These are phyloP conservation scores for Neofusicoccum cordaticola DNA, from an alignment of 2,329 filamentous ascomycete genomes.

Conservation along the genomic window DNA sequence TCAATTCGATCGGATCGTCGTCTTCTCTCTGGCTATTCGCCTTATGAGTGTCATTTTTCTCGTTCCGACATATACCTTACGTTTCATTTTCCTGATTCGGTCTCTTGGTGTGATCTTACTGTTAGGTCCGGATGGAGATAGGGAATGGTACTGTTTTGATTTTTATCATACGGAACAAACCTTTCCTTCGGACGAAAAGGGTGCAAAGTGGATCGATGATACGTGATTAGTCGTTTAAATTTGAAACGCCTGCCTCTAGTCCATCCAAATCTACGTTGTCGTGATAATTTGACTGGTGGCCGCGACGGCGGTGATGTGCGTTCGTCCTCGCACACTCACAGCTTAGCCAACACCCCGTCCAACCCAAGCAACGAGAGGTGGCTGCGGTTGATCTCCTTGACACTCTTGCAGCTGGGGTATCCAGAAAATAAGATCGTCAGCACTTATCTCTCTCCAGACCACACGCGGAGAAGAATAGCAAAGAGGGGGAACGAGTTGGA, in stretches of 20 bases:
- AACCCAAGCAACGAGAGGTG: not conserved
- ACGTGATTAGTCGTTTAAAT: no score
- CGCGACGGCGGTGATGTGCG: no score
- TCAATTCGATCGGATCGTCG: not conserved
- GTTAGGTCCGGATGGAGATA: not conserved
- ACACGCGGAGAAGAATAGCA: no score
- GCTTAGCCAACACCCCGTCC: not conserved
- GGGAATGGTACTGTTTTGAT: not conserved
- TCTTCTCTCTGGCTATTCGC: not conserved
- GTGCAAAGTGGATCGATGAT: no score
- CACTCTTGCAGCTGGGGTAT: not conserved
- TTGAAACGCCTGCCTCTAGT: no score
- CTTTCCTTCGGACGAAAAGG: no score
- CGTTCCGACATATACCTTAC: not conserved
- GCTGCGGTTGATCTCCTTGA: slow-evolving; percentile 17
- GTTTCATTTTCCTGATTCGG: not conserved
- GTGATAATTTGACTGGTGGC: no score
- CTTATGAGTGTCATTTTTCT: not conserved
- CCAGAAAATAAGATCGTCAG: no score
- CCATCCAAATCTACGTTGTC: no score
- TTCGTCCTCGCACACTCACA: not conserved
- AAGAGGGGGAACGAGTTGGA: no score
- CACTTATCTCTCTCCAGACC: no score
- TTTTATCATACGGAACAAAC: not conserved
- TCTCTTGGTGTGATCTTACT: not conserved